Percentiles rank a stretch among this genome's conserved stretches.
Conservation (phyloP, 768 basidiomycete species). For the Serendipita indica region DNA sequence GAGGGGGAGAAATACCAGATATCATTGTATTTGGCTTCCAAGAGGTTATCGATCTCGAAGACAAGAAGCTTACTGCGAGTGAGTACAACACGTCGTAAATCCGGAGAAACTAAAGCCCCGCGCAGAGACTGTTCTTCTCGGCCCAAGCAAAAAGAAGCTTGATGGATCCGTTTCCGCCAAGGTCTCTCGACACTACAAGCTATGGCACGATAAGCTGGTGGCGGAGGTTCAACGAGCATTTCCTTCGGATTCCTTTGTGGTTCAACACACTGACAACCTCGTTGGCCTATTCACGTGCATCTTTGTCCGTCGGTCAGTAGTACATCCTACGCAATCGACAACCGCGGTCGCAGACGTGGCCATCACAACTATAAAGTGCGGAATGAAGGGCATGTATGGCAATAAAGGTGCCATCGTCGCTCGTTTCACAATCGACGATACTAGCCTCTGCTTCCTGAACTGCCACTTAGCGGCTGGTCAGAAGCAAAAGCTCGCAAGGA, state of each 20-base stretch:
- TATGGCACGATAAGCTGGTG: constrained; percentile 74
- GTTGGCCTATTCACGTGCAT: constrained; percentile 70
- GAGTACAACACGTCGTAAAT: constrained; percentile 14
- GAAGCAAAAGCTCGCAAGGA: constrained; percentile 61
- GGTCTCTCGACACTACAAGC: constrained; percentile 72
- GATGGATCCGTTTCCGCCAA: constrained; percentile 56
- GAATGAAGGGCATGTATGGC: constrained; percentile 84
- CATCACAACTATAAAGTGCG: constrained; percentile 77
- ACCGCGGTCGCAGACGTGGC: constrained; percentile 45
- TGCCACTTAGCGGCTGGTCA: constrained; percentile 97
- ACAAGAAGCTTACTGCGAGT: constrained; percentile 74
- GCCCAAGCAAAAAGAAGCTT: constrained; percentile 50
- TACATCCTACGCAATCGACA: constrained; percentile 39
- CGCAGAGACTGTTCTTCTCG: constrained; percentile 66
- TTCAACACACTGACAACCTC: constrained; percentile 72
- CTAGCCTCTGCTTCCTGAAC: constrained; percentile 89
- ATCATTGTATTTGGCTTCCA: constrained; percentile 92
- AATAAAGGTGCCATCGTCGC: constrained; percentile 95
- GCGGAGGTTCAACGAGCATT: constrained; percentile 58
- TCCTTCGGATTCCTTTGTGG: constrained; percentile 64
- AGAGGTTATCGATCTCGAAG: constrained; percentile 92
- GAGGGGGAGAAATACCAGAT: constrained; percentile 38
- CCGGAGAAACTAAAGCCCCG: background rate
- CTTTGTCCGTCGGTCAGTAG: constrained; percentile 50
- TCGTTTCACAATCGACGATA: constrained; percentile 79